Base-by-base conservation (phyloP, 345 rosid genomes). In the Murraya paniculata region DNA sequence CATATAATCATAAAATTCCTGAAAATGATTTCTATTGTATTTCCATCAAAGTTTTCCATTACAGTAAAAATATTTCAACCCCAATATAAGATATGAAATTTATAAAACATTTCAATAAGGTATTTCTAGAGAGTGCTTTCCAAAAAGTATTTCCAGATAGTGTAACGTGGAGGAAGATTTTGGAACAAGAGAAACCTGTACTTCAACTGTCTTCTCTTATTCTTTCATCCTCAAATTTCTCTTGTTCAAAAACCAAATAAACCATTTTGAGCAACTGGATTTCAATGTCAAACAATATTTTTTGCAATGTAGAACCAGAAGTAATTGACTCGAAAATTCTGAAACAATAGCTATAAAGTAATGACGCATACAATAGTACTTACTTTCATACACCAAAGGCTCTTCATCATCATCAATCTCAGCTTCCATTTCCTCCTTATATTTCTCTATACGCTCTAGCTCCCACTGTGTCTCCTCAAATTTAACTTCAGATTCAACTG, bases 371-470 rank as follows among this genome's bases (percentile, higher is more conserved):
- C 31, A 62, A 62, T 38, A 64, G 33, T 60, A 86, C 98, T 89
- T 89, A 97, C 99, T 91, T 88, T 97, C 99, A 82, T 97, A 97
- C 62, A 94, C 89, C 60, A 97, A 84, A 83, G 99, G 98, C 79
- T 97, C 99, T 86, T 97, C 99, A 50, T 93, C 98, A 74, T 97
- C 99, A 82, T 97, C 99, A 82, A 93, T 91, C 80, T 97, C 99
- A 88, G 99, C 99, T 86, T 97, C 99, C 97, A 97, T 91, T 84
- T 97, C 99, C 73, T 94, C 99, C 88, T 97, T 97, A 81, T 87
- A 94, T 87, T 86, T 91, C 82, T 97, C 98, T 80, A 97, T 91
- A 69, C 90, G 94, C 78, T 94, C 98, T 81, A 97, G 95, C 76
- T 97, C 99, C 99, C 99, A 97, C 83, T 94, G 98, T 72, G 84